Base-by-base conservation (phyloP, 2,329 filamentous ascomycete species). In the Hypocreales sp. region DNA sequence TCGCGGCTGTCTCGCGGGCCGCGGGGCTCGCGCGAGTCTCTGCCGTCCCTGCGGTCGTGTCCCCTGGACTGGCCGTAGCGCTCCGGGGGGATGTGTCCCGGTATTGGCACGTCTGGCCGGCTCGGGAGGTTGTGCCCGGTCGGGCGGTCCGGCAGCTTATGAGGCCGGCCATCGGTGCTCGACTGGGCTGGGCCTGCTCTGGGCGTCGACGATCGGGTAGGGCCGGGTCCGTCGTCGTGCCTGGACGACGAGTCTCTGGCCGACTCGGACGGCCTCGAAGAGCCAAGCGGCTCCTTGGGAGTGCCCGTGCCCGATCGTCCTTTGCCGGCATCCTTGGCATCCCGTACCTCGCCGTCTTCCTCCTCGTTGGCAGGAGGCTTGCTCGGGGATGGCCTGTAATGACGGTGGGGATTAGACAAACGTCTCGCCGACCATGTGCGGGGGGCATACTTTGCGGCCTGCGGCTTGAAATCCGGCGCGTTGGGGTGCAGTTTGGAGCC, bases 281-380 rank as follows among this genome's bases (percentile, higher is more conserved):
- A 51, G 8, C 55, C n/a, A n/a, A n/a, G 28, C 3, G 40, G 34
- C 14, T 56, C 48, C 56, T 43, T 53, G 3, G 39, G 17, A 8
- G 30, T 33, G 13, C 26, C 26, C 4, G 33, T 25, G 10, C 25
- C 19, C 5, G 24, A 19, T 15, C 29, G 27, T 12, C 27, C 26
- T 10, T 28, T 44, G 16, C 14, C 18, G 11, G 18, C 18, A 20
- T 48, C 44, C 26, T 45, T 71, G 19, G 56, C 58, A 39, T 81
- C 77, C 35, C 72, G 68, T 15, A 81, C 75, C 45, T 83, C 78
- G 13, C 78, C 78, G 42, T 83, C 78, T 45, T 83, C 78, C 28
- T 70, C 67, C 34, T 76, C 72, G 2, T 48, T 47, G 9, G 48
- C 31, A 1, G 30, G 27, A 24, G 34, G 34, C 22, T 41, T 38